phyloP scores from a whole-genome alignment of 1,139 yeast genomes.

The Maudiozyma humilis region DNA sequence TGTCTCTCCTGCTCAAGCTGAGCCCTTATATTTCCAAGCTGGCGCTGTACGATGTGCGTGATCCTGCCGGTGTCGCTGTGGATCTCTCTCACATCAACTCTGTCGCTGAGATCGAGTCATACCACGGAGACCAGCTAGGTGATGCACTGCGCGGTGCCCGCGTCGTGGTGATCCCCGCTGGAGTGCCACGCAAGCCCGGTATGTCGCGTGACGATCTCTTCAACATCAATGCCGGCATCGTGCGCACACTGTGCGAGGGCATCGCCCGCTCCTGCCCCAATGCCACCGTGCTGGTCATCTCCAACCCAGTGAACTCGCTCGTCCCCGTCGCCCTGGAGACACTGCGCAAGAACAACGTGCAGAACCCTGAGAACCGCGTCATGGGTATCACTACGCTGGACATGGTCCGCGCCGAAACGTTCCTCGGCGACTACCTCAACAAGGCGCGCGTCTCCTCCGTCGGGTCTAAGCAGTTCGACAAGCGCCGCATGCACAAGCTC shows the following conservation, averaged over 20 bases:
- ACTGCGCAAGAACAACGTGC: constrained; percentile 74
- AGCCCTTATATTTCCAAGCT: constrained; percentile 79
- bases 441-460: constrained; percentile 61
- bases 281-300: constrained; percentile 79
- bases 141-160: constrained; percentile 73
- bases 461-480: constrained; percentile 32
- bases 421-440: constrained; percentile 48
- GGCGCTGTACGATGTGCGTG: constrained; percentile 83
- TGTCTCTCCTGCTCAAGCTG: constrained; percentile 80
- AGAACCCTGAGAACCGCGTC: constrained; percentile 72
- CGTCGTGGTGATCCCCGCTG: constrained; percentile 93
- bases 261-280: constrained; percentile 80
- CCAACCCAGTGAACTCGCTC: constrained; percentile 97
- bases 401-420: constrained; percentile 87
- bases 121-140: constrained; percentile 60
- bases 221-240: constrained; percentile 94
- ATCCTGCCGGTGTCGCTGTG: constrained; percentile 96
- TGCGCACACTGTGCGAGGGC: constrained; percentile 82
- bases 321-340: constrained; percentile 97
- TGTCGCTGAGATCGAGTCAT: constrained; percentile 73
- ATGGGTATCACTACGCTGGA: constrained; percentile 98
- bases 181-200: constrained; percentile 99
- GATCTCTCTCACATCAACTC: constrained; percentile 91
- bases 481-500: constrained; percentile 37
- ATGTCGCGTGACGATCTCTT: constrained; percentile 97